Base-by-base conservation (phyloP, 2,329 filamentous ascomycete genomes). In the Scedosporium boydii region DNA sequence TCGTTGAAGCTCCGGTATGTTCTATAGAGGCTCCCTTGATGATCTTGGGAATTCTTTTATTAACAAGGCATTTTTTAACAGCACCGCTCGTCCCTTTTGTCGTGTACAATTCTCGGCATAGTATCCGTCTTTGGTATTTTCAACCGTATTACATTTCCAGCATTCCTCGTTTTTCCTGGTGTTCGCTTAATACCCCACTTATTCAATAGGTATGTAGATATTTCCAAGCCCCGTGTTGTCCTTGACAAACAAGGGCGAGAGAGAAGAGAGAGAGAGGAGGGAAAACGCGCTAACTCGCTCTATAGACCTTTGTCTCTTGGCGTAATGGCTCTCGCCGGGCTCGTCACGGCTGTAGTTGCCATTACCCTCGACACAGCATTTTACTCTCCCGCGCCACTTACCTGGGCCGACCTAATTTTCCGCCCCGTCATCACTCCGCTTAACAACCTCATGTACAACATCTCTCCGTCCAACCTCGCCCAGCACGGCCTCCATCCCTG, bases 121-220 rank as follows among this genome's bases (percentile, higher is more conserved):
- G 85, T 97, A 62, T 81, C 85, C 60, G 88, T 96, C 14, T 89
- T 95, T 70, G 95, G 95, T 59, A 78, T 93, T 63, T 99, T 99
- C 76, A 99, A 98, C 76, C 87, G 95, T 67, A 97, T 98, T 70
- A 99, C 95, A 9, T 98, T 98, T 74, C 93, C 93, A 56, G 93
- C 93, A 14, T 99, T 96, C 73, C 77, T 99, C 65, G 74, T 96
- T 63, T 85, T 97, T 71, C 93, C 95, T 61, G 88, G 88, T 42
- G 77, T 96, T 71, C 87, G 87, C 71, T 80, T 99, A 70, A 79
- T 98, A 73, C 91, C 91, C 67, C 89, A 96, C 78, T 95, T 96
- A 71, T 77, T 84, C 73, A 86, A 87, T 73, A 93, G 88, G 90
- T 95, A 76, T 38, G 18, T 16, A n/a, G n/a, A 41, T 9, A 9